Base-by-base conservation (phyloP, 192 early-diverging fungal genomes). In the Allomyces macrogynus region DNA sequence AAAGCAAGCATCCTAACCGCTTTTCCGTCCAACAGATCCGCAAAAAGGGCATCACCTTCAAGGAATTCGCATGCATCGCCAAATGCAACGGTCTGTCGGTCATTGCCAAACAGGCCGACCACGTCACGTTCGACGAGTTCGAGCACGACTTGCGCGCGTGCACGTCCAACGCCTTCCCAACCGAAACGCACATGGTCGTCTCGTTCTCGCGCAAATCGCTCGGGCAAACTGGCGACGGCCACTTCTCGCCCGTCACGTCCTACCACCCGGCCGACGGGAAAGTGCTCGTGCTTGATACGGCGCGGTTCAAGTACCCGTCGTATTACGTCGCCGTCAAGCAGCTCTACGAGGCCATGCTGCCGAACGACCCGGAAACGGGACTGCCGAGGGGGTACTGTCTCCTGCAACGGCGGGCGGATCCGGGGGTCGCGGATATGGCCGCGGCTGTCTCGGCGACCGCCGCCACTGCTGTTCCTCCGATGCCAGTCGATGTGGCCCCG, bases 201-300 rank as follows among this genome's bases (percentile, higher is more conserved):
- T 90, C 88, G 1, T 97, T 92, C 68, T 88, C 84, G 0, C 77
- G 94, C 16, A 75, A 78, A 23, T 67, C 76, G 0, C 76, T 97
- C 25, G 77, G 79, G 12, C 92, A 94, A 72, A 97, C 92, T 1
- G 94, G 94, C 27, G 92, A 95, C 69, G 94, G 92, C 1, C 93
- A 96, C 66, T 96, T 93, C 64, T 85, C 76, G n/a, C 93, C 93
- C 20, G 85, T 97, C 66, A 90, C 86, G 11, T 89, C 83, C 5
- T 94, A 87, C 67, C 82, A 90, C 61, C 76, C 81, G 12, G 83
- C 73, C n/a, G 71, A 76, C 7, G 80, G 88, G 63, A 79, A 78
- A 68, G 89, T 84, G 5, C 74, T 97, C 49, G 87, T 97, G 8
- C 72, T 94, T 23, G 93, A 97, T 69, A 88, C 85, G 11, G 93